phyloP scores from a whole-genome alignment of 306 rosid species.

The Corylus avellana region DNA sequence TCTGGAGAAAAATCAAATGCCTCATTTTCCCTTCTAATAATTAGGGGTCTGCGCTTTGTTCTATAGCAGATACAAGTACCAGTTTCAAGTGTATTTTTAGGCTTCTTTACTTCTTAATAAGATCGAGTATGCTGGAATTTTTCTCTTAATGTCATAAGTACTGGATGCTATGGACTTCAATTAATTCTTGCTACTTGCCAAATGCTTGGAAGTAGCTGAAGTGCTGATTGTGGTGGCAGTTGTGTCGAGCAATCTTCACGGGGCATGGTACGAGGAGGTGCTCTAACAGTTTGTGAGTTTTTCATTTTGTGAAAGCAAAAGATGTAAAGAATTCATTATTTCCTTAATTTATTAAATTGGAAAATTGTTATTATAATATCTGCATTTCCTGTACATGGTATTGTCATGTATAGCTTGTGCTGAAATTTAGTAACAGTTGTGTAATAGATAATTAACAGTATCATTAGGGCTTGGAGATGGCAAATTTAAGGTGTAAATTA shows the following conservation, averaged over 20 bases:
- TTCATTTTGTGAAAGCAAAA: neutral
- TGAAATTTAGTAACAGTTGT: neutral
- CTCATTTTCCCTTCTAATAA: constrained; percentile 38
- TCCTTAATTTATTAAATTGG: neutral
- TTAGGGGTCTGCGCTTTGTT: constrained; percentile 53
- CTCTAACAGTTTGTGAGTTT: constrained; percentile 3
- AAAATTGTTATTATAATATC: neutral
- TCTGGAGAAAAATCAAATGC: constrained; percentile 26
- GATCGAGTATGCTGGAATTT: neutral
- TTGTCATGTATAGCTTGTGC: neutral
- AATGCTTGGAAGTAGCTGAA: constrained; percentile 28
- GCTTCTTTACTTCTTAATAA: neutral
- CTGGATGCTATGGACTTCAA: neutral
- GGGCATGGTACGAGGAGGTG: constrained; percentile 37
- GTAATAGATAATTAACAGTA: neutral
- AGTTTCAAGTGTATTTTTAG: constrained; percentile 10
- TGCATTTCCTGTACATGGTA: neutral
- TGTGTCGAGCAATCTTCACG: constrained; percentile 34
- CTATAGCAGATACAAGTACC: constrained; percentile 46
- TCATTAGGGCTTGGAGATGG: neutral
- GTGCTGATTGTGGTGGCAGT: constrained; percentile 34
- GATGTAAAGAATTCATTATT: neutral
- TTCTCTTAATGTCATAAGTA: neutral
- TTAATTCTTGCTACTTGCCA: neutral
- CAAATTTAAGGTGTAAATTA: neutral